Base-by-base conservation (phyloP, 768 basidiomycete species). In the Termitomyces sp. region DNA sequence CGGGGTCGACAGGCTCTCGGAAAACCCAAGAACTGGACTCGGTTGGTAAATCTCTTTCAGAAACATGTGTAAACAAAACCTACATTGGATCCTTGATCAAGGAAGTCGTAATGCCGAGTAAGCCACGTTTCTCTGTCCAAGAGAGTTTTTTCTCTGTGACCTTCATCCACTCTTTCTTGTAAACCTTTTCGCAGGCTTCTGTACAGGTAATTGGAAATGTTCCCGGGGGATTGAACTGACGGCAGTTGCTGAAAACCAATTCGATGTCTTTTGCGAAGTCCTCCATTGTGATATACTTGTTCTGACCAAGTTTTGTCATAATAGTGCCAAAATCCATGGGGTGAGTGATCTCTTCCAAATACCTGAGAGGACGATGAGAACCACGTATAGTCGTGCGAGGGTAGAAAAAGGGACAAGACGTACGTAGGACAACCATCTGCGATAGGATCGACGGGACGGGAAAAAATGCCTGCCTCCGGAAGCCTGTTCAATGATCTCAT, bases 241-340 rank as follows among this genome's bases (percentile, higher is more conserved):
- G 86, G 70, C 95, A 98, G 66, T 99, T 99, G 68, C 71, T 77
- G 67, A 97, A 88, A 48, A 97, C 82, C 5, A 95, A 82, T 54
- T 90, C 85, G 53, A 91, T 75, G 64, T 98, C 95, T 60, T 79
- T 79, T 56, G 79, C 84, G 60, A 98, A 88, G 0, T 86, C 84
- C 53, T 90, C 92, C 87, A 94, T 92, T 2, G 82, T 87, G 13
- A 73, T 63, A 69, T 98, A 99, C 65, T 81, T 76, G 50, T 79
- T 82, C 53, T 81, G 74, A 40, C 79, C 77, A 59, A 97, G 74
- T 66, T 90, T 92, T 40, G 77, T 73, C 14, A 70, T 70, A 63
- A 97, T 90, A 2, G 95, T 96, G 9, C 83, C 84, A 53, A 98
- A 86, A 72, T 98, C 94, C 96, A 98, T 98, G 6, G 96, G 96